These are phyloP conservation scores for Cronartium quercuum DNA, from an alignment of 1,284 basidiomycete genomes.

Conservation along the genomic window DNA sequence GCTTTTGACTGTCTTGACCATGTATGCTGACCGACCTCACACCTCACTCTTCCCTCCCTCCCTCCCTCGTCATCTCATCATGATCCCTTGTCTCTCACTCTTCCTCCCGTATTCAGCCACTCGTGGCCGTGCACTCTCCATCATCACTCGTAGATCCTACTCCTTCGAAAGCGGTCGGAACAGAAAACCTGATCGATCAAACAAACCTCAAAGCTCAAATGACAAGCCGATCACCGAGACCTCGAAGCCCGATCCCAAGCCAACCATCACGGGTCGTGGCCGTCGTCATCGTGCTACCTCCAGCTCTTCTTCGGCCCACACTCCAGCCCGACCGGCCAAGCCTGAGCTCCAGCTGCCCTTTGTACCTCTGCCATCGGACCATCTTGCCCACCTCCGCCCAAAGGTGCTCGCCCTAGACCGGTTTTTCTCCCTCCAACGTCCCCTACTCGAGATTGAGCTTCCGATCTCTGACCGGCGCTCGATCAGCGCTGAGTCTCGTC, in stretches of 20 bases:
- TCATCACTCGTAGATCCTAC: not conserved
- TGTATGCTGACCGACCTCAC: too few species aligned
- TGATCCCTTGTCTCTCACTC: too few species aligned
- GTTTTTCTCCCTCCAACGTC: slow-evolving; percentile 22
- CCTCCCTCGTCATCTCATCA: too few species aligned
- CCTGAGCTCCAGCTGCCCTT: slow-evolving; percentile 10
- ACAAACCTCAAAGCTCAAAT: not conserved
- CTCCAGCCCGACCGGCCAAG: not conserved
- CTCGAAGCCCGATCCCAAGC: slow-evolving; percentile 1
- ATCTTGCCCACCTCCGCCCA: slow-evolving; percentile 27
- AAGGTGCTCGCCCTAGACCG: slow-evolving; percentile 13
- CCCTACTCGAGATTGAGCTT: slow-evolving; percentile 26
- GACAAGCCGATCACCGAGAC: not conserved
- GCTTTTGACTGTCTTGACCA: too few species aligned
- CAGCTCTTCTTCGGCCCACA: not conserved
- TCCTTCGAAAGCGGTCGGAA: slow-evolving; percentile 27
- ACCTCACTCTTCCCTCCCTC: too few species aligned
- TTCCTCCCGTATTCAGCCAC: too few species aligned
- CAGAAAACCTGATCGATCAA: slow-evolving; percentile 2
- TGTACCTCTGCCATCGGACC: slow-evolving; percentile 10
- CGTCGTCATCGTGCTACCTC: slow-evolving; percentile 6
- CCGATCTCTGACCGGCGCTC: slow-evolving; percentile 13
- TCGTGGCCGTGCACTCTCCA: too few species aligned
- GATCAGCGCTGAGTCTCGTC: slow-evolving; percentile 4
- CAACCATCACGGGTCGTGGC: slow-evolving; percentile 10